phyloP scores from a whole-genome alignment of 2,329 filamentous ascomycete genomes.

The Fusarium sp. region DNA sequence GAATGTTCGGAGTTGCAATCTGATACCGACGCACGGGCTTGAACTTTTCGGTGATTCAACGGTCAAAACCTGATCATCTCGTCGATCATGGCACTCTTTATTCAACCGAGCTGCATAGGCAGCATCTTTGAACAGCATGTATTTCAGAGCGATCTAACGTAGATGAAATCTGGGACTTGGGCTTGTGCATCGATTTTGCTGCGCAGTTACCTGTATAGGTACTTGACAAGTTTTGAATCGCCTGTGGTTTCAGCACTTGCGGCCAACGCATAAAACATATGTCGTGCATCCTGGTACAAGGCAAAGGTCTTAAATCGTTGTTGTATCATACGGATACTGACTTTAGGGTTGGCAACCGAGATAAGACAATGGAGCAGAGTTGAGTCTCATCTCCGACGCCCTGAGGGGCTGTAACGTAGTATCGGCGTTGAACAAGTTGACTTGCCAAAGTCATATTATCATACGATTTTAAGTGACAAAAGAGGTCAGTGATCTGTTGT shows the following conservation, averaged over 20 bases:
- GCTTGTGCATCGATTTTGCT: not conserved
- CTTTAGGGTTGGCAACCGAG: constrained; percentile 23
- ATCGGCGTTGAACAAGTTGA: constrained; percentile 11
- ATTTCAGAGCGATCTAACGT: not conserved
- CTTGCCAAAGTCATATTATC: constrained; percentile 20
- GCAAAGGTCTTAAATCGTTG: not conserved
- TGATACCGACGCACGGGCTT: constrained; percentile 8
- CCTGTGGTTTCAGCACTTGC: not conserved
- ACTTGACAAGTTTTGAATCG: not conserved
- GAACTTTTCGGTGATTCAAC: constrained; percentile 16
- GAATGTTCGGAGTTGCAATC: constrained; percentile 3
- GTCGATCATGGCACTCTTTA: constrained; percentile 13
- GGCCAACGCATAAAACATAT: constrained; percentile 18
- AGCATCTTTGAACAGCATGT: not conserved
- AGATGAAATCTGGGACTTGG: not conserved
- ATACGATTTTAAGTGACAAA: constrained; percentile 23
- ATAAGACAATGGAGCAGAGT: constrained; percentile 29
- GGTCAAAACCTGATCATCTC: not conserved
- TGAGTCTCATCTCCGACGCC: constrained; percentile 31
- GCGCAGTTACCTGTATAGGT: not conserved
- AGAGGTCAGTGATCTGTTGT: constrained; percentile 17
- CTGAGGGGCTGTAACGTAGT: constrained; percentile 12
- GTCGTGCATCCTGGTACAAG: constrained; percentile 2
- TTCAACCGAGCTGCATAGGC: not conserved
- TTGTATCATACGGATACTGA: not conserved